A percentile compares a stretch with the other conserved stretches of the same genome.
Conservation (phyloP, 2,329 filamentous ascomycete genomes). For the Monosporascus sp. region DNA sequence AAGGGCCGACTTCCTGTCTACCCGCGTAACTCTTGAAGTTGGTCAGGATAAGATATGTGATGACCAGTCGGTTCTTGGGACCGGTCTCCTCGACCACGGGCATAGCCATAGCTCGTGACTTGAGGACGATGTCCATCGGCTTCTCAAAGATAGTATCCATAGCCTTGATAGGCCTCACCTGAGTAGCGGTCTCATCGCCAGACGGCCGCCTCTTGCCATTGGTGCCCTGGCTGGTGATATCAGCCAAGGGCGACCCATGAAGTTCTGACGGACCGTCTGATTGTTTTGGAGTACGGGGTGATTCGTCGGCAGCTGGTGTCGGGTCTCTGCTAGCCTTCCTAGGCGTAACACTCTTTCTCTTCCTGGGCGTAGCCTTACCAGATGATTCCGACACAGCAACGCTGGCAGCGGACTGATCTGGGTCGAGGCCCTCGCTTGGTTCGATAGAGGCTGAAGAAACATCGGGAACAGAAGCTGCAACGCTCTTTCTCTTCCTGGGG, state of each 20-base stretch:
- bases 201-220: slow-evolving; percentile 49
- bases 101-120: slow-evolving; percentile 67
- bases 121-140: slow-evolving; percentile 90
- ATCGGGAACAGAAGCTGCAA: background rate
- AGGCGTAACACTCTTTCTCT: slow-evolving; percentile 57
- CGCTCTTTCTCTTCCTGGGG: slow-evolving; percentile 27
- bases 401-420: slow-evolving; percentile 37
- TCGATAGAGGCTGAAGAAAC: slow-evolving; percentile 33
- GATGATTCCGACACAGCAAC: slow-evolving; percentile 19
- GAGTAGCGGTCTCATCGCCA: slow-evolving; percentile 41
- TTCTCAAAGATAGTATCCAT: slow-evolving; percentile 75
- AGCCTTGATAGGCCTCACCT: slow-evolving; percentile 66
- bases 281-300: slow-evolving; percentile 44
- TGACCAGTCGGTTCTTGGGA: slow-evolving; percentile 83
- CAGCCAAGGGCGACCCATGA: slow-evolving; percentile 57
- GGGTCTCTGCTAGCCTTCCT: slow-evolving; percentile 33
- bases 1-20: slow-evolving; percentile 89
- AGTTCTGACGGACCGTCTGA: slow-evolving; percentile 47
- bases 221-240: slow-evolving; percentile 64
- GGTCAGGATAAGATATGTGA: slow-evolving; percentile 83
- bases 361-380: slow-evolving; percentile 52
- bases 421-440: slow-evolving; percentile 55
- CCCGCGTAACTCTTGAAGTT: slow-evolving; percentile 99
- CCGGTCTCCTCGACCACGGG: slow-evolving; percentile 67
- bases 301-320: slow-evolving; percentile 33